Conservation (phyloP, 345 rosid species). For the Heritiera littoralis region DNA sequence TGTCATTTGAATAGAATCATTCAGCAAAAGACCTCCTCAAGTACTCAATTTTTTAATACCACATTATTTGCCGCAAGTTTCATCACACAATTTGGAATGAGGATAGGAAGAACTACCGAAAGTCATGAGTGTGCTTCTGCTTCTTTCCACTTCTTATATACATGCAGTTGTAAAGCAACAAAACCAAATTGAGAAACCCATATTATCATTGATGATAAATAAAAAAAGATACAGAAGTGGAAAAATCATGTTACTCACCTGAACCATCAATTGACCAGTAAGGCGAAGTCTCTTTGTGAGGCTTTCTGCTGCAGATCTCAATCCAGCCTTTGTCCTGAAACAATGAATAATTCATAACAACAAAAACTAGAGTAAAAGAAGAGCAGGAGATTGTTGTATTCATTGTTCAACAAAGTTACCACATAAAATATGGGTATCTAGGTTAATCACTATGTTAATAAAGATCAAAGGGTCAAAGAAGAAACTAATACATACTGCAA, state of each 20-base stretch:
- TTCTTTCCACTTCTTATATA: slow-evolving; percentile 92
- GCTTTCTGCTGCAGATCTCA: slow-evolving; percentile 95
- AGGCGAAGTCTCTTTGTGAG: slow-evolving; percentile 96
- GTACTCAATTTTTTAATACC: not conserved
- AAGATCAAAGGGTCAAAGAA: not conserved
- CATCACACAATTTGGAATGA: not conserved
- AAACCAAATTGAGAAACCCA: slow-evolving; percentile 5
- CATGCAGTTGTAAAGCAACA: slow-evolving; percentile 19
- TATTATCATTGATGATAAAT: not conserved
- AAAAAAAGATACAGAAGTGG: not conserved
- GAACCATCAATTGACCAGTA: slow-evolving; percentile 92
- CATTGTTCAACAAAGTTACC: not conserved
- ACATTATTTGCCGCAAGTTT: not conserved
- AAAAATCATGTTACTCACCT: slow-evolving; percentile 46
- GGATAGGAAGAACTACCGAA: slow-evolving; percentile 59
- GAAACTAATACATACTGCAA: slow-evolving; percentile 61
- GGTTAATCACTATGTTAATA: not conserved
- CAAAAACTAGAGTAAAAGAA: not conserved
- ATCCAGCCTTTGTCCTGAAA: slow-evolving; percentile 85
- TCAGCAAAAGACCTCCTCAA: slow-evolving; percentile 3
- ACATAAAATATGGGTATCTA: not conserved
- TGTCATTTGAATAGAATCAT: not conserved
- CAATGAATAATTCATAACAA: not conserved
- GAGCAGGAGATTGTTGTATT: not conserved
- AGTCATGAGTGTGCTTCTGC: slow-evolving; percentile 70